Evolutionary conservation across 1,284 basidiomycete genomes (phyloP), one percentile per base, ranked within the genome.

Genomic region (Phellopilus nigrolimitatus): DNA sequence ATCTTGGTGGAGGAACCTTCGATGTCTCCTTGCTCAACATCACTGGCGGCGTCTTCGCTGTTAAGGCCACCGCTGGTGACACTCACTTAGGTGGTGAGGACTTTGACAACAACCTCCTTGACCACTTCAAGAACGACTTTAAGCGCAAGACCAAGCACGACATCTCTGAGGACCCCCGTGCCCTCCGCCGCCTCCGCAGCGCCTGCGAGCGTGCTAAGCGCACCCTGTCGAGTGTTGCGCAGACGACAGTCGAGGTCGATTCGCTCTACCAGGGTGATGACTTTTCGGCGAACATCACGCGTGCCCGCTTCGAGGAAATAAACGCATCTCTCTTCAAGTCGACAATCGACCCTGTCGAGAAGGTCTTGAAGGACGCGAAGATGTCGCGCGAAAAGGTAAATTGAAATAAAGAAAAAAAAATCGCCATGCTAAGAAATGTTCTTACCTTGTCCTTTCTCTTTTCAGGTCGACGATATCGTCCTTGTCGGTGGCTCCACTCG

Each of bases 231-330:
- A 93, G 89, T 64, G 95, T 97, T 65, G 87, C 95, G 58, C 95
- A 98, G 78, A 99, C 95, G 65, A 97, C 94, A 58, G 88, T 99
- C 64, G 95, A 99, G 76, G 93, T 99, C 64, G 97, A 99, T 78
- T 99, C 95, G 24, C 84, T 99, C 64, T 98, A 81, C 82, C 84
- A 95, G 84, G 87, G 88, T 56, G 87, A 89, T 66, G 94, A 97
- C 76, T 97, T 97, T 80, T 92, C 89, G 45, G 85, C 94, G 64
- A 93, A 86, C 73, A 95, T 97, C 72, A 94, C 92, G 62, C 92
- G 97, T 83, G 97, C 97, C 63, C 92, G 95, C 71, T 99, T 99
- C 77, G 97, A 99, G 76, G 95, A 99, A 78, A 95, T 99, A 78
- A 97, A 97, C 70, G 91, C 91, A 57, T 64, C 73, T 47, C 75